Percentiles rank a stretch among this genome's conserved stretches.
These are phyloP conservation scores for Tetraselmis striata DNA, from an alignment of 139 green algal species.

Conservation along the genomic window DNA sequence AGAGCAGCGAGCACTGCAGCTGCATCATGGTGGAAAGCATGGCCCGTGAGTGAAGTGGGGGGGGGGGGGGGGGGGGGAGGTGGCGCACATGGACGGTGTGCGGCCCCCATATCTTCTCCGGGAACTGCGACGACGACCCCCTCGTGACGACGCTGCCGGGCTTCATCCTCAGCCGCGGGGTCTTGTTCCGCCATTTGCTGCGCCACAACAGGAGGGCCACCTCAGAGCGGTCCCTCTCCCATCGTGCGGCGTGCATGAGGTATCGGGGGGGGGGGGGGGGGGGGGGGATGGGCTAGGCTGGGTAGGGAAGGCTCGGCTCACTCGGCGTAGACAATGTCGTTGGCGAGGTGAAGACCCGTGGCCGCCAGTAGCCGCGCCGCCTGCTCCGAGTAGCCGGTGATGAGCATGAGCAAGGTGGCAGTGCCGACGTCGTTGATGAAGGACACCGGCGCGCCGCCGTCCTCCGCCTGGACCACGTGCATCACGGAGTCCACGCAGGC, in stretches of 20 bases:
- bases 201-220: neutral
- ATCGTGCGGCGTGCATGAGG: neutral
- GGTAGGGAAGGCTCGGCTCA: neutral
- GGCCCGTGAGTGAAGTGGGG: too few species aligned
- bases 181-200: neutral
- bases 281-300: too few species aligned
- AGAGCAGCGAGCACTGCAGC: too few species aligned
- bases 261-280: neutral
- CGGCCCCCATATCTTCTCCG: neutral
- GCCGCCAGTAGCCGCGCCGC: neutral
- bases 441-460: neutral
- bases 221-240: too few species aligned
- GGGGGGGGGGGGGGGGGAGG: too few species aligned
- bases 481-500: neutral
- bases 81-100: neutral
- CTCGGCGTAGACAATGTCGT: neutral
- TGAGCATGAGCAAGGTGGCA: neutral
- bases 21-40: too few species aligned
- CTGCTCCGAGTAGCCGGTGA: neutral
- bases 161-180: neutral
- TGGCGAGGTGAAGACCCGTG: neutral
- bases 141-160: neutral
- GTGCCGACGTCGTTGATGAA: neutral
- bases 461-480: neutral
- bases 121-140: neutral